Base-by-base conservation (phyloP, 257 asterid species). In the Solanum commersonii region DNA sequence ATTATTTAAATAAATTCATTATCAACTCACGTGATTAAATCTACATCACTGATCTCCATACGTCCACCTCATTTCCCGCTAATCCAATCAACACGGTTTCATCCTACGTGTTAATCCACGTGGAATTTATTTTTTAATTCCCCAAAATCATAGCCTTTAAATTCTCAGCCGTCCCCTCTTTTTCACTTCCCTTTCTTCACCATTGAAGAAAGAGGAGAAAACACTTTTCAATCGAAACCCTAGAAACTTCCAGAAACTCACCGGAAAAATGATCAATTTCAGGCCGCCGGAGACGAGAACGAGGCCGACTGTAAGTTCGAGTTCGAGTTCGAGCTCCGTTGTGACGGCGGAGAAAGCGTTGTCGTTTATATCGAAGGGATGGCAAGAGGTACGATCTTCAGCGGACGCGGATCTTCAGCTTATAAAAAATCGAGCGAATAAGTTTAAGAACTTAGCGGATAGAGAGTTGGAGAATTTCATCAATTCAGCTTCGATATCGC, bases 321-420 rank as follows among this genome's bases (percentile, higher is more conserved):
- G 89, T 87, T 92, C 96, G 40, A 42, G 90, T 87, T 92, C 94
- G 42, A 52, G 63, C 63, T 52, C 63, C 4, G 42, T 84, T 91
- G 98, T 92, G 52, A 90, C 99, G 84, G 98, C 99, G 81, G 97
- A 95, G 95, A 95, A 97, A 33, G 99, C 99, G 12, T 85, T 96
- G 59, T 97, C 99, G 82, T 95, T 97, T 91, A 92, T 97, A 68
- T 95, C 99, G 42, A 96, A 96, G 90, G 99, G 99, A 29, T 97
- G 99, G 99, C 93, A 95, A 85, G 98, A 97, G 91, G 99, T 97
- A 68, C 98, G 99, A 27, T 94, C 99, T 2, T 97, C 99, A 0
- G 99, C 99, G 40, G 98, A 94, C 85, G 99, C 99, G 20, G 99
- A 97, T 91, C 89, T 97, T 65, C 98, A 95, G 86, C 89, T 96